Evolutionary conservation across 1,284 basidiomycete species (phyloP).

Genomic region (Cutaneotrichosporon arboriforme): DNA sequence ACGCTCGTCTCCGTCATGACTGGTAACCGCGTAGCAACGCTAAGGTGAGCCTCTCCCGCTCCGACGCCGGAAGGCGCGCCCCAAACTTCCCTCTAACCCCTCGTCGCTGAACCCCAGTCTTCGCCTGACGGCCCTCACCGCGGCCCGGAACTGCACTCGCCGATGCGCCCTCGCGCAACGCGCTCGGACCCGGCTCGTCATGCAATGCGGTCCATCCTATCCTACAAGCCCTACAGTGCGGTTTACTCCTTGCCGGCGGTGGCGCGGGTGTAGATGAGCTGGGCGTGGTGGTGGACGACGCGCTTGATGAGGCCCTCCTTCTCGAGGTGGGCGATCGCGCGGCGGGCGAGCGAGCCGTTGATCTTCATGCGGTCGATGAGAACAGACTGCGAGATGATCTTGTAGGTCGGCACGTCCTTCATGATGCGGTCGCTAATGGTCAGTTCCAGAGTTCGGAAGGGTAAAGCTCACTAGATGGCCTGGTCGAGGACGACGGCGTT

Average conservation of each 20-base stretch:
- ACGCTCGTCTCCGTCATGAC: no score
- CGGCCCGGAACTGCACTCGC: no score
- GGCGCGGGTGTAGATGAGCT: constrained; percentile 66
- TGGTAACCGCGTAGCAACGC: no score
- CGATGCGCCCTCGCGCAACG: no score
- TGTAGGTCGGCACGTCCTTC: constrained; percentile 99
- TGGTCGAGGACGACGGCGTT: constrained; percentile 86
- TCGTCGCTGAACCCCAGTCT: no score
- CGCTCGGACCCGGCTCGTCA: not conserved
- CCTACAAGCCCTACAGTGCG: constrained; percentile 12
- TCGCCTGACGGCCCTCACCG: no score
- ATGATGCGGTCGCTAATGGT: constrained; percentile 85
- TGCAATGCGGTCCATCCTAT: constrained; percentile 18
- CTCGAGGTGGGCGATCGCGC: constrained; percentile 90
- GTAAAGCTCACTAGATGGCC: constrained; percentile 48
- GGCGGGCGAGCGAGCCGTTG: constrained; percentile 89
- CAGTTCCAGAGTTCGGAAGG: not conserved
- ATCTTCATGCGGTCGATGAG: constrained; percentile 87
- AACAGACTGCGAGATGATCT: constrained; percentile 95
- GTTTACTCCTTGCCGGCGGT: constrained; percentile 44
- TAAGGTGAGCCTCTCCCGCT: no score
- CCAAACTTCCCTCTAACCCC: no score
- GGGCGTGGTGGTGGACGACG: constrained; percentile 91
- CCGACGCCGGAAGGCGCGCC: no score
- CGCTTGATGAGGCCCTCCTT: constrained; percentile 93